Conservation (phyloP, 1,284 basidiomycete species). For the Ganoderma lingzhi region DNA sequence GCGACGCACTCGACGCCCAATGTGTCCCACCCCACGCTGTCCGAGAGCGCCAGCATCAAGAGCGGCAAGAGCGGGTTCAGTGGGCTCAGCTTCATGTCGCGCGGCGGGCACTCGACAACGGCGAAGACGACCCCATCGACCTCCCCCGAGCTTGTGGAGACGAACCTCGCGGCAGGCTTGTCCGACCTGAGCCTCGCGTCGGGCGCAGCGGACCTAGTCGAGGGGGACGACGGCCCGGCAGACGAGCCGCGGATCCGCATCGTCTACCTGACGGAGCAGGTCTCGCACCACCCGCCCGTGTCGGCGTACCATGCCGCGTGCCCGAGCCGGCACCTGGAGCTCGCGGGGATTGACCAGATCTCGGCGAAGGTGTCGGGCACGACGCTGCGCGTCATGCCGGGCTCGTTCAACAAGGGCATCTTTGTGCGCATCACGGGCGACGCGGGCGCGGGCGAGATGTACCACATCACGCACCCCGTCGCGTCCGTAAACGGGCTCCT, state of each 20-base stretch:
- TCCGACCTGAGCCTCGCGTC: constrained; percentile 65
- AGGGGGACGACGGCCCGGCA: constrained; percentile 37
- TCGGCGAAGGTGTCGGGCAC: constrained; percentile 90
- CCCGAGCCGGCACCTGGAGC: constrained; percentile 76
- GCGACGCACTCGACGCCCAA: constrained; percentile 40
- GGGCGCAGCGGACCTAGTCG: constrained; percentile 40
- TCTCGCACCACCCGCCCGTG: constrained; percentile 97
- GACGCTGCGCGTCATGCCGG: constrained; percentile 84
- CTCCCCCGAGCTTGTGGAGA: constrained; percentile 55
- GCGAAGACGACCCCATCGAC: constrained; percentile 55
- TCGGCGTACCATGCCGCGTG: constrained; percentile 89
- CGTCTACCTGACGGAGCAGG: constrained; percentile 82
- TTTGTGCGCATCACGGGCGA: constrained; percentile 83
- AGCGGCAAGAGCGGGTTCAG: constrained; percentile 62
- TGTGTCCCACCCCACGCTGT: constrained; percentile 40
- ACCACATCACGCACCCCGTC: constrained; percentile 90
- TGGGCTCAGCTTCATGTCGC: constrained; percentile 59
- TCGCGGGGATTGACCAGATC: constrained; percentile 91
- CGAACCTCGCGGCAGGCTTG: constrained; percentile 57
- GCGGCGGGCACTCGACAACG: constrained; percentile 57
- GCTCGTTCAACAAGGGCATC: constrained; percentile 88
- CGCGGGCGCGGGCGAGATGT: constrained; percentile 82
- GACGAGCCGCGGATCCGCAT: constrained; percentile 60
- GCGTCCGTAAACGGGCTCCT: constrained; percentile 94
- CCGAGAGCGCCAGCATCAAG: constrained; percentile 58